Percentiles rank a stretch among this genome's conserved stretches.
These are phyloP conservation scores for Verticillium nubilum DNA, from an alignment of 2,329 filamentous ascomycete genomes.

Conservation along the genomic window DNA sequence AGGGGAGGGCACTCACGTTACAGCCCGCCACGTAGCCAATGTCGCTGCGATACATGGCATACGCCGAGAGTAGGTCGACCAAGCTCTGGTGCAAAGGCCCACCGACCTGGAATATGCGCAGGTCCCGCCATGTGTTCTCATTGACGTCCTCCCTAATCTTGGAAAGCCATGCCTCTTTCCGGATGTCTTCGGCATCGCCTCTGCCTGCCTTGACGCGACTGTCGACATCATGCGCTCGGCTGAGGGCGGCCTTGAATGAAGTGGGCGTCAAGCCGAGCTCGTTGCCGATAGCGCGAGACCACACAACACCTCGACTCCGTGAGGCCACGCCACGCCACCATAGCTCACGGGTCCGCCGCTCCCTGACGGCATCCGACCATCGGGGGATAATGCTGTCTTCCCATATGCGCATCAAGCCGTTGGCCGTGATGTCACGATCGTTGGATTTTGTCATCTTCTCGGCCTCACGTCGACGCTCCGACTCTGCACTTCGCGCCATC, in stretches of 20 bases:
- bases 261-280: constrained; percentile 61
- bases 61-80: constrained; percentile 70
- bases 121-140: constrained; percentile 61
- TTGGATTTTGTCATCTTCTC: constrained; percentile 45
- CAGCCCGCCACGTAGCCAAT: constrained; percentile 72
- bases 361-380: constrained; percentile 65
- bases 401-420: constrained; percentile 59
- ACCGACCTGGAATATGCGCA: constrained; percentile 64
- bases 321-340: constrained; percentile 80
- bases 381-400: constrained; percentile 71
- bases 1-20: constrained; percentile 51
- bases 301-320: constrained; percentile 62
- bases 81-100: constrained; percentile 64
- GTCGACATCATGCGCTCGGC: constrained; percentile 60
- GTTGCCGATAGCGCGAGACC: constrained; percentile 68
- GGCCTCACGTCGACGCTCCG: constrained; percentile 54
- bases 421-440: constrained; percentile 48
- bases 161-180: constrained; percentile 55
- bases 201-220: constrained; percentile 46
- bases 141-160: constrained; percentile 60
- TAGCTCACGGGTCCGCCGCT: constrained; percentile 65
- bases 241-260: constrained; percentile 66
- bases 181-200: constrained; percentile 46
- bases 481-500: constrained; percentile 61
- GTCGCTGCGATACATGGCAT: constrained; percentile 76